Conservation (phyloP, 805 yeast species). For the Ogataea corticis region DNA sequence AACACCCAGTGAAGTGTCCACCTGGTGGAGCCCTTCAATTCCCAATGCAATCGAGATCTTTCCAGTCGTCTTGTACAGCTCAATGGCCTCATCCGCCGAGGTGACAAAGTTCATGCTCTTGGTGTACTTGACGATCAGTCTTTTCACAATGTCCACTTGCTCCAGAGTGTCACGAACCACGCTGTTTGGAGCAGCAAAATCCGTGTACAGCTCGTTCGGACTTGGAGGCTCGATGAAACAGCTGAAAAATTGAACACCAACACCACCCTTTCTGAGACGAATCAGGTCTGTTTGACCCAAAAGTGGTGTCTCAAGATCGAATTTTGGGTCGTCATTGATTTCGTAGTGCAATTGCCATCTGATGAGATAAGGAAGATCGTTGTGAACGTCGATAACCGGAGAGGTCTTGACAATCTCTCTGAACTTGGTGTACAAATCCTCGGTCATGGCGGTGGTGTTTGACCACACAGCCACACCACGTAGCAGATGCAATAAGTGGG, state of each 20-base stretch:
- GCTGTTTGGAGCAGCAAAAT: constrained; percentile 44
- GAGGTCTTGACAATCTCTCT: constrained; percentile 16
- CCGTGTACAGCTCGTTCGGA: constrained; percentile 40
- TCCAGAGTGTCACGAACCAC: constrained; percentile 55
- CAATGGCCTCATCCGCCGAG: constrained; percentile 42
- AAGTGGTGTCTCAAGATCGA: constrained; percentile 41
- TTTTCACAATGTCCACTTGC: constrained; percentile 50
- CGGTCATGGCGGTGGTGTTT: no score
- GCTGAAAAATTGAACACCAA: constrained; percentile 54
- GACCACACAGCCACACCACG: no score
- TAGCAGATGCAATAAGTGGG: no score
- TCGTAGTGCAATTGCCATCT: constrained; percentile 47
- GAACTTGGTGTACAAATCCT: constrained; percentile 13
- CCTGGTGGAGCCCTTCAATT: constrained; percentile 56
- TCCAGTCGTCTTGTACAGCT: constrained; percentile 29
- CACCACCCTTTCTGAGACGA: constrained; percentile 41
- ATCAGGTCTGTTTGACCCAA: constrained; percentile 47
- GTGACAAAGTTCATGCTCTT: constrained; percentile 41
- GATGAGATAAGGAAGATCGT: constrained; percentile 51
- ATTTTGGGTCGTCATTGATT: constrained; percentile 33
- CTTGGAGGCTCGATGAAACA: constrained; percentile 50
- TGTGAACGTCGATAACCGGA: constrained; percentile 53
- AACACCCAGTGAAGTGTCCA: constrained; percentile 49
- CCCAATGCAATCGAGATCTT: constrained; percentile 51
- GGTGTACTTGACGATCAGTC: constrained; percentile 44